Base-by-base conservation (phyloP, 2,329 filamentous ascomycete species). In the Plenodomus lindquistii region DNA sequence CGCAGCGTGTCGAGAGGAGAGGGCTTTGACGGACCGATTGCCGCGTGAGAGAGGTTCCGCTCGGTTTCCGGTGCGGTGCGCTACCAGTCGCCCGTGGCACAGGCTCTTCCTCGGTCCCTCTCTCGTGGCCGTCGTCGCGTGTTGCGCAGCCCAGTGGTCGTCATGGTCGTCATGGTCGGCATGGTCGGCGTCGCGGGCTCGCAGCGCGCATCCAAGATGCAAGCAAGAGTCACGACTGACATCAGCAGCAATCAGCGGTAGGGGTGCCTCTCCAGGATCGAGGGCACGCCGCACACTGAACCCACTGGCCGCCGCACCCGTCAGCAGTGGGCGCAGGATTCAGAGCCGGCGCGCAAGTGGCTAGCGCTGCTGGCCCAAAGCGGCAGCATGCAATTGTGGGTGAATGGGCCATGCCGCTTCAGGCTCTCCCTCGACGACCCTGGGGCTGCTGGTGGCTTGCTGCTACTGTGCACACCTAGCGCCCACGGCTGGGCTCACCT, bases 361-460 rank as follows among this genome's bases (percentile, higher is more conserved):
- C 51, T 60, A 62, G 61, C 41, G 31, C 39, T 9, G 39, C 35
- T 48, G 17, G 46, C 55, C 54, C 47, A 49, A 62, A 60, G 51
- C 48, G 57, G 59, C 53, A 60, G 57, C 48, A 60, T 62, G 54
- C 57, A 49, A 60, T 57, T 62, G 54, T 55, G 52, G 48, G 50
- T 53, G 52, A 57, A 52, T 19, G 34, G 44, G 48, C 54, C 57
- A 55, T 52, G 40, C 56, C 37, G 16, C 42, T 53, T 59, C 27
- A 22, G 49, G 44, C 19, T 31, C 19, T 31, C 20, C 43, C 37
- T 44, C 41, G 37, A 36, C 36, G 48, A 47, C 50, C 46, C 52
- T 54, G 39, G 51, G n/a, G n/a, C n/a, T n/a, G n/a, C n/a, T n/a
- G n/a, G n/a, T 17, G 46, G 39, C 44, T 50, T 58, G 57, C 56